phyloP scores from a whole-genome alignment of 208 protist genomes.

The Wallacemonas sp. region DNA sequence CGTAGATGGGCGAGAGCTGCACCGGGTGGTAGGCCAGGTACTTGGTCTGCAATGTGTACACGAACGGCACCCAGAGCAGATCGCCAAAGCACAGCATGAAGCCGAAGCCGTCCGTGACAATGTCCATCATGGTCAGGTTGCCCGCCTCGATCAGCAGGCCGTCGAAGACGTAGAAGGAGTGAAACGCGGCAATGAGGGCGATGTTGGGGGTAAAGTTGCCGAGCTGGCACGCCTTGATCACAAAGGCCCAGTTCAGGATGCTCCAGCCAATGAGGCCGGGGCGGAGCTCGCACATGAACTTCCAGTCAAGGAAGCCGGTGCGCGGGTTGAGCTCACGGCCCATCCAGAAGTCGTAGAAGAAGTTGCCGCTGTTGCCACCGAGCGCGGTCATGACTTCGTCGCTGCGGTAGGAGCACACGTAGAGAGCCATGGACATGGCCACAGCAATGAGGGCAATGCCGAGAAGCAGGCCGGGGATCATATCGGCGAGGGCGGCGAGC shows the following conservation, averaged over 20 bases:
- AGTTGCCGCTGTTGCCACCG: conserved; percentile 85
- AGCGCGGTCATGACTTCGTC: conserved; percentile 59
- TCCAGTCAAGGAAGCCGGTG: conserved; percentile 93
- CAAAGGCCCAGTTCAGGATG: conserved; percentile 92
- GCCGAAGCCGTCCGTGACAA: conserved; percentile 95
- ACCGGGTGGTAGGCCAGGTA: conserved; percentile 83
- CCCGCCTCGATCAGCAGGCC: conserved; percentile 91
- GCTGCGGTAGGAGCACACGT: conserved; percentile 67
- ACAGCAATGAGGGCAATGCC: conserved; percentile 72
- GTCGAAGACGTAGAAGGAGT: conserved; percentile 94
- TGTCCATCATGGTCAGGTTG: conserved; percentile 97
- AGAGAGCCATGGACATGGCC: conserved; percentile 67
- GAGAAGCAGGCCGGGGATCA: conserved; percentile 68
- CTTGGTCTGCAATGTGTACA: conserved; percentile 94
- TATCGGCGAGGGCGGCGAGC: conserved; percentile 55
- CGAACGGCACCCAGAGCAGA: conserved; percentile 95
- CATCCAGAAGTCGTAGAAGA: conserved; percentile 96
- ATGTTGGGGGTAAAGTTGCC: conserved; percentile 87
- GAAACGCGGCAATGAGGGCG: conserved; percentile 80
- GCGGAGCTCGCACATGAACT: conserved; percentile 96
- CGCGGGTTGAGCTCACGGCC: conserved; percentile 96
- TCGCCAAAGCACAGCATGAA: conserved; percentile 97
- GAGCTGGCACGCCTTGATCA: conserved; percentile 55
- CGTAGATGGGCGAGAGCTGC: conserved; percentile 39
- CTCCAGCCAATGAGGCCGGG: conserved; percentile 96